Evolutionary conservation across 2,329 filamentous ascomycete genomes (phyloP), one percentile per base, ranked within the genome.

Genomic region (Cercospora sojina): DNA sequence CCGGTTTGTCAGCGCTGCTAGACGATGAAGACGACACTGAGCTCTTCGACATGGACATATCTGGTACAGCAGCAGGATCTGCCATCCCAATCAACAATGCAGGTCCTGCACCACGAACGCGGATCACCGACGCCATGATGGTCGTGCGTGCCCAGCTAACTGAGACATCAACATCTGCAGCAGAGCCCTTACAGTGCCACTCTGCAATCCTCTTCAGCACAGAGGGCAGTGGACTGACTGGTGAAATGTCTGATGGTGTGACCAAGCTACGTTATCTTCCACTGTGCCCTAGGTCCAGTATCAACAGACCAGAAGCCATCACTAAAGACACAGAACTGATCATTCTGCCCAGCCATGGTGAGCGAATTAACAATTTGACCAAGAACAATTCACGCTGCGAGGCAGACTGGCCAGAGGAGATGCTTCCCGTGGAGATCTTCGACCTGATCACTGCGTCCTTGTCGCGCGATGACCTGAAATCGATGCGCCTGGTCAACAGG

Each of bases 351-450:
- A 66, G 62, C 38, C 69, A 71, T 47, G 66, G 66, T 18, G 29
- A 64, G 55, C 67, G 65, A 27, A 70, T 72, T 23, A 23, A 63
- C 27, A n/a, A 56, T 18, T 12, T 58, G 18, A 62, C 59, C 41
- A 18, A 13, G 25, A 31, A 20, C 2, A 13, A 27, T 23, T 55
- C 31, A 20, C 47, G 16, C 23, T 62, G 49, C 31, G 32, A 35
- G 18, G 67, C 56, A n/a, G 43, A 25, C n/a, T 84, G 82, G 77
- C 80, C 82, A 29, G 23, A 69, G 7, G 73, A 78, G 59, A 62
- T 69, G 5, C 69, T 91, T 1, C 88, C 89, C 0, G 80, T 86
- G 5, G 89, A 91, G 72, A 79, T 91, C 2, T 90, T 88, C 72
- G 82, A 85, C 59, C 72, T 83, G 61, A 86, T 91, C 62, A 83